phyloP scores from a whole-genome alignment of 305 asterid genomes.

The Fraxinus floribunda region DNA sequence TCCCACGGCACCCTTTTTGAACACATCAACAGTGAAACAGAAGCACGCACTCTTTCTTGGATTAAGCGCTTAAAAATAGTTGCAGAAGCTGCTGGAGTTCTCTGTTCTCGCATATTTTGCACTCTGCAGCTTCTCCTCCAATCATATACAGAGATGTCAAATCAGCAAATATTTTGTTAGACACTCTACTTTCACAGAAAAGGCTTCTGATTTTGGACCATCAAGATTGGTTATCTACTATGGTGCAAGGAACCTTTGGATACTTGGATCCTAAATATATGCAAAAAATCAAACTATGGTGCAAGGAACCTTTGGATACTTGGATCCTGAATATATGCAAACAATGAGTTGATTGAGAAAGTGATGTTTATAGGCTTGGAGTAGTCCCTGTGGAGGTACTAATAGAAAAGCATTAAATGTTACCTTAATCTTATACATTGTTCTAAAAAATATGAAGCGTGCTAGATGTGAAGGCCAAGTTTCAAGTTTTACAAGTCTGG shows the following conservation, averaged over 20 bases:
- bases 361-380: slow-evolving; percentile 38
- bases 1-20: not conserved
- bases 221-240: slow-evolving; percentile 24
- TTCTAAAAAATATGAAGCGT: too few species aligned
- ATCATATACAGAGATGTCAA: not conserved
- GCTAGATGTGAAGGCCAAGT: too few species aligned
- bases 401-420: slow-evolving; percentile 1
- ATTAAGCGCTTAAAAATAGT: not conserved
- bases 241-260: slow-evolving; percentile 24
- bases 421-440: too few species aligned
- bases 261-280: too few species aligned
- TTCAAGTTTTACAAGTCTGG: too few species aligned
- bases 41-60: not conserved
- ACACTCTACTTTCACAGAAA: too few species aligned
- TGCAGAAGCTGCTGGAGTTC: not conserved
- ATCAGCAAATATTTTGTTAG: too few species aligned
- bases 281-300: too few species aligned
- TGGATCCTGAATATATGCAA: slow-evolving; percentile 36
- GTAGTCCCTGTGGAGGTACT: slow-evolving; percentile 36
- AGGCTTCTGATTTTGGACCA: slow-evolving; percentile 39
- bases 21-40: not conserved
- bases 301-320: too few species aligned
- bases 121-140: not conserved
- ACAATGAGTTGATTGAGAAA: slow-evolving; percentile 29
- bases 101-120: not conserved